Percentiles rank a stretch among this genome's conserved stretches.
phyloP scores from a whole-genome alignment of 345 rosid species.

The Acer yangbiense region DNA sequence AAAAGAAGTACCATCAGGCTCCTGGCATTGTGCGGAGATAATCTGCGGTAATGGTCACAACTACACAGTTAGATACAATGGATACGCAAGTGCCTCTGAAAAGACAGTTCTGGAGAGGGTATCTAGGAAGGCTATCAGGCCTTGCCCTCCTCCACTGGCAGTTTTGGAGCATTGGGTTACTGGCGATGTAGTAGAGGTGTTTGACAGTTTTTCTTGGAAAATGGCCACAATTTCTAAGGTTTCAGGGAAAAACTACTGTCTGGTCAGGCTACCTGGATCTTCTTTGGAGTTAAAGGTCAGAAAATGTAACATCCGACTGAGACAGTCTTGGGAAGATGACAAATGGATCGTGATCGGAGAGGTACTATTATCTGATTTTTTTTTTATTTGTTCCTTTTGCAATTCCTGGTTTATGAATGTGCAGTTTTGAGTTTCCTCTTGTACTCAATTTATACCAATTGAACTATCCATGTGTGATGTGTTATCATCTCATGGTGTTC shows the following conservation, averaged over 20 bases:
- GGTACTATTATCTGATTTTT: slow-evolving; percentile 32
- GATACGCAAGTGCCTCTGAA: slow-evolving; percentile 17
- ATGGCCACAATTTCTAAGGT: slow-evolving; percentile 62
- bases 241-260: slow-evolving; percentile 42
- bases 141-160: slow-evolving; percentile 47
- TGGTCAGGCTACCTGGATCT: slow-evolving; percentile 70
- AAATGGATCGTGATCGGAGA: slow-evolving; percentile 66
- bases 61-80: slow-evolving; percentile 56
- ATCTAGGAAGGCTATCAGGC: slow-evolving; percentile 62
- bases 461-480: not conserved
- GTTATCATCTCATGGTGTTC: slow-evolving; percentile 3
- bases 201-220: slow-evolving; percentile 67
- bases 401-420: slow-evolving; percentile 1
- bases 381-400: not conserved
- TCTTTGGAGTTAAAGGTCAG: slow-evolving; percentile 53
- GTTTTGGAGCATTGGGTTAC: slow-evolving; percentile 50
- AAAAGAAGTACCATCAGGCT: slow-evolving; percentile 60
- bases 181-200: slow-evolving; percentile 82
- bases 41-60: slow-evolving; percentile 59
- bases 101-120: slow-evolving; percentile 40
- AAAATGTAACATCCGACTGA: slow-evolving; percentile 48
- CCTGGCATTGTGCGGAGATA: slow-evolving; percentile 79
- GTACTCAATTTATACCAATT: not conserved
- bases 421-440: slow-evolving; percentile 1
- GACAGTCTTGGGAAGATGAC: slow-evolving; percentile 74